A percentile compares a stretch with the other conserved stretches of the same genome.
phyloP scores from a whole-genome alignment of 1,284 basidiomycete species.

The Tilletia walkeri region DNA sequence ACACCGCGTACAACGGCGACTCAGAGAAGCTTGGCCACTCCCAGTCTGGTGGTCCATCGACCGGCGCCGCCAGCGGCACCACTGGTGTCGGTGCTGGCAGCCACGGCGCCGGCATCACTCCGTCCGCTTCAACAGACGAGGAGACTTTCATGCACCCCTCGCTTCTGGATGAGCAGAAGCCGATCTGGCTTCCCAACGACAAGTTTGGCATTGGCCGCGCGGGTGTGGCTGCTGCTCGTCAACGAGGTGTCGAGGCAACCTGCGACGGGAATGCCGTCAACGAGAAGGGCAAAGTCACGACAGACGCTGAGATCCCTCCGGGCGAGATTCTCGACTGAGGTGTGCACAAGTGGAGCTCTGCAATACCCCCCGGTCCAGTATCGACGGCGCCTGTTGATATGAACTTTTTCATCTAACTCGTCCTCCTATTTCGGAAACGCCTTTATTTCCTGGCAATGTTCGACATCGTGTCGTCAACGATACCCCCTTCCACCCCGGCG shows the following conservation, averaged over 20 bases:
- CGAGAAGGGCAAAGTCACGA: constrained; percentile 49
- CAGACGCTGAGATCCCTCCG: constrained; percentile 45
- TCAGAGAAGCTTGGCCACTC: constrained; percentile 5
- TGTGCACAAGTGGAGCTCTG: background rate
- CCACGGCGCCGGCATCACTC: constrained; percentile 22
- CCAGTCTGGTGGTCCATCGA: background rate
- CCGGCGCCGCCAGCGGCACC: too few relatives aligned
- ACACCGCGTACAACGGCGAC: background rate
- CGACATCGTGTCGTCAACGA: too few relatives aligned
- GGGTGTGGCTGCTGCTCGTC: constrained; percentile 39
- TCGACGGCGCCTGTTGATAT: too few relatives aligned
- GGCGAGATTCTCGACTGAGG: constrained; percentile 43
- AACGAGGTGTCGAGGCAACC: constrained; percentile 46
- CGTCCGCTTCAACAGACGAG: constrained; percentile 19
- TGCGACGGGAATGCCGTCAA: constrained; percentile 42
- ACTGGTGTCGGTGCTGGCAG: too few relatives aligned
- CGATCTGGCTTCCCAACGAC: constrained; percentile 54
- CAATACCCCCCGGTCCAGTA: too few relatives aligned
- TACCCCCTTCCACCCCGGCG: too few relatives aligned
- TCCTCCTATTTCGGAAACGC: background rate
- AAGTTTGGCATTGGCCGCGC: constrained; percentile 48
- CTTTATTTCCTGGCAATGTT: too few relatives aligned
- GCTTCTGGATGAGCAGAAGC: constrained; percentile 43
- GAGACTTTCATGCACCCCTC: constrained; percentile 48
- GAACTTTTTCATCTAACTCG: constrained; percentile 1